These are phyloP conservation scores for Hondaea fermentalgiana DNA, from an alignment of 108 stramenopile genomes.

Conservation along the genomic window DNA sequence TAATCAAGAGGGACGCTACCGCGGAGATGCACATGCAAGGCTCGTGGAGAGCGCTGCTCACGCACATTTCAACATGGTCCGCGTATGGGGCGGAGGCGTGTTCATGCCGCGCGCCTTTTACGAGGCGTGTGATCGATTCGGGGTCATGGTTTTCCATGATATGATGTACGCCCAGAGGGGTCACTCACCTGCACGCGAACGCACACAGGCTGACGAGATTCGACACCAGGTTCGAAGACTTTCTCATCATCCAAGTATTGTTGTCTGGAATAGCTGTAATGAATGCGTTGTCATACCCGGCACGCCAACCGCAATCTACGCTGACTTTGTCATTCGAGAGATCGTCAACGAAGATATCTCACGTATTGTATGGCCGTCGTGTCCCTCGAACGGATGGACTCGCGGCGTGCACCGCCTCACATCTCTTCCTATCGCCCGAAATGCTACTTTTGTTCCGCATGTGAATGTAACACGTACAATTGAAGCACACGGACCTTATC, in stretches of 20 bases:
- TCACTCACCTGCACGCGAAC: slow-evolving; percentile 30
- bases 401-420: slow-evolving; percentile 37
- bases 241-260: slow-evolving; percentile 44
- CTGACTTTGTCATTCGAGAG: slow-evolving; percentile 35
- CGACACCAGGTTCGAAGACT: slow-evolving; percentile 39
- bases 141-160: slow-evolving; percentile 22
- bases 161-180: slow-evolving; percentile 50
- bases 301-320: slow-evolving; percentile 39
- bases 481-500: slow-evolving; percentile 52
- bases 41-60: slow-evolving; percentile 41
- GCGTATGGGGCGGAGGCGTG: slow-evolving; percentile 36
- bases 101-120: slow-evolving; percentile 17
- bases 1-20: slow-evolving; percentile 45
- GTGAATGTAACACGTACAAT: background rate
- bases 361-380: slow-evolving; percentile 48
- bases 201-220: slow-evolving; percentile 37
- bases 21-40: slow-evolving; percentile 26
- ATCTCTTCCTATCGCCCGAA: slow-evolving; percentile 23
- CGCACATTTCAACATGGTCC: slow-evolving; percentile 53
- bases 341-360: slow-evolving; percentile 49
- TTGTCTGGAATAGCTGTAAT: slow-evolving; percentile 58
- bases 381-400: slow-evolving; percentile 52
- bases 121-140: slow-evolving; percentile 19
- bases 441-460: background rate
- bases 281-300: slow-evolving; percentile 42